Conservation (phyloP, 2,329 filamentous ascomycete genomes). For the Dothistroma pini region DNA sequence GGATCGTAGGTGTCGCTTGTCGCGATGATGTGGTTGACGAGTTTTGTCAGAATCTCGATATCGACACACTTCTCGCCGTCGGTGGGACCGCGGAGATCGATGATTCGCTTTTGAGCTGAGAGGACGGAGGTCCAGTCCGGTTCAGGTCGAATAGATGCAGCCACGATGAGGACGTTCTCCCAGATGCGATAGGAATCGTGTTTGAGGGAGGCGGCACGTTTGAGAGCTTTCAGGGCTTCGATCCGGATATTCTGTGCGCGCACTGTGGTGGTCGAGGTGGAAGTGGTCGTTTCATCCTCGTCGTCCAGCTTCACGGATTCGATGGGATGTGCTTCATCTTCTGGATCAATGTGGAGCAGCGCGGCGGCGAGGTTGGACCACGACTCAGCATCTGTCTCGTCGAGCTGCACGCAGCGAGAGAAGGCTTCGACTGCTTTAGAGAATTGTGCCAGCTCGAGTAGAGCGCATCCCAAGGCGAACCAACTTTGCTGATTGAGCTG, state of each 20-base stretch:
- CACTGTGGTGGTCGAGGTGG: slow-evolving; percentile 6
- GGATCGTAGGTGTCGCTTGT: slow-evolving; percentile 43
- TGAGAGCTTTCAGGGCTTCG: slow-evolving; percentile 79
- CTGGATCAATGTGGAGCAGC: slow-evolving; percentile 49
- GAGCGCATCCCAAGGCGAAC: slow-evolving; percentile 86
- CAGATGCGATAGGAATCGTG: slow-evolving; percentile 89
- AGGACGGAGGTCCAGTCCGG: slow-evolving; percentile 73
- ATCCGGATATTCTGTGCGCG: slow-evolving; percentile 61
- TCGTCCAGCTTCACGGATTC: slow-evolving; percentile 28
- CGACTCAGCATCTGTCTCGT: slow-evolving; percentile 83
- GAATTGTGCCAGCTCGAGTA: slow-evolving; percentile 72
- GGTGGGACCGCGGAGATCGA: slow-evolving; percentile 64
- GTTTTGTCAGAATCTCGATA: slow-evolving; percentile 62
- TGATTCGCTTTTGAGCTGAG: slow-evolving; percentile 67
- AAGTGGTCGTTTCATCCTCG: slow-evolving; percentile 30
- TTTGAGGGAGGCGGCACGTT: slow-evolving; percentile 78
- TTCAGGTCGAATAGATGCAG: slow-evolving; percentile 66
- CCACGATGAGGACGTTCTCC: slow-evolving; percentile 91
- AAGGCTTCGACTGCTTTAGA: slow-evolving; percentile 79
- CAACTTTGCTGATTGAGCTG: slow-evolving; percentile 78
- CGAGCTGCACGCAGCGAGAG: slow-evolving; percentile 74
- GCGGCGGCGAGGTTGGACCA: slow-evolving; percentile 94
- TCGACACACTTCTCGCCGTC: slow-evolving; percentile 78
- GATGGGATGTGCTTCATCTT: slow-evolving; percentile 18
- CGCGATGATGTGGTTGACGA: slow-evolving; percentile 68